Evolutionary conservation across 2,329 filamentous ascomycete genomes (phyloP), one percentile per base, ranked within the genome.

Genomic region (Lachnellula occidentalis): DNA sequence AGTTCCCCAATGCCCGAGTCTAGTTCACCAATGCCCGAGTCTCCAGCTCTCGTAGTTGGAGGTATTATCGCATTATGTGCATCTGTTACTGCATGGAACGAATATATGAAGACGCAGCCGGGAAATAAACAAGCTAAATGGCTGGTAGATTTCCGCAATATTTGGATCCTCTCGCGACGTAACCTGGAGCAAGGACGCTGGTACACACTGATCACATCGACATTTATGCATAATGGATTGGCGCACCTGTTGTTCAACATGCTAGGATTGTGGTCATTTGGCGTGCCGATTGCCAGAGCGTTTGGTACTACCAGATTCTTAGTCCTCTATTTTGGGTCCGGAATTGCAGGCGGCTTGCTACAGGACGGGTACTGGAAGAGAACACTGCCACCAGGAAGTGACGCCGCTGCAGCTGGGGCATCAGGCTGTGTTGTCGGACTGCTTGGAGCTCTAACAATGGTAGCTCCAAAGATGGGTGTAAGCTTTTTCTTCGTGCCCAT

Each of bases 181-280:
- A 61, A 58, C 15, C 27, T 58, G 5, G 42, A 53, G 8, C 46
- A 59, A 45, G 61, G 57, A 2, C 47, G 53, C 31, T 62, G 62
- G 53, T 62, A 60, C n/a, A 69, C 64, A 5, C 36, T 69, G 24
- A 54, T 71, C 22, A 66, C 64, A 1, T 64, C 64, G n/a, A 59
- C 61, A 1, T 70, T 71, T 51, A 63, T 64, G 24, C 69, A 71
- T 48, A 54, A 45, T 7, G 64, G 61, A 22, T 12, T 61, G 1
- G 1, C 58, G 1, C 68, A 71, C 48, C 46, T 70, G n/a, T 58
- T 42, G 2, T 31, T 67, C 36, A 70, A 69, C 57, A 70, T 69
- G 65, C 60, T 63, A 15, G 63, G 53, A 1, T 39, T 69, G 2
- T 54, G 58, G 43, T 62, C 62, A 36, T 64, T 69, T 11, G 56